Evolutionary conservation across 257 asterid species (phyloP).

Genomic region (Penstemon barbatus): DNA sequence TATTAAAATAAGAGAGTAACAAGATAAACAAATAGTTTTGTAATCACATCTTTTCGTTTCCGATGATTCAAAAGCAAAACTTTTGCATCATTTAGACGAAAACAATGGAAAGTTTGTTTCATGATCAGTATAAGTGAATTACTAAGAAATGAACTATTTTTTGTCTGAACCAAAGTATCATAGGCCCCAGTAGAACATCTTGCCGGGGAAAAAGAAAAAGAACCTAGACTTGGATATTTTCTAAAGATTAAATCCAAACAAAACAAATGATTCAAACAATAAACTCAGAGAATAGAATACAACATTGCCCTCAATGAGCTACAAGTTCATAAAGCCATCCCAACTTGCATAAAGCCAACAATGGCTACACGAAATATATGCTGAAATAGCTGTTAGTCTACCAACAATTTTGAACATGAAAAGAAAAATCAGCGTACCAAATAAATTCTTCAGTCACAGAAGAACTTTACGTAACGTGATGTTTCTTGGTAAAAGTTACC

Average conservation of each 20-base stretch:
- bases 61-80: no score
- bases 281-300: slow-evolving; percentile 27
- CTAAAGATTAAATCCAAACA: background rate
- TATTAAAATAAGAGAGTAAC: no score
- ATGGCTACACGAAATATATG: slow-evolving; percentile 1
- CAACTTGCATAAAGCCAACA: slow-evolving; percentile 25
- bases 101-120: no score
- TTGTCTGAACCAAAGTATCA: no score
- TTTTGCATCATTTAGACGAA: no score
- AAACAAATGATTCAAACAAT: slow-evolving; percentile 31
- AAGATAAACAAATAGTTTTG: no score
- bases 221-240: no score
- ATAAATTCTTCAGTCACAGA: slow-evolving; percentile 23
- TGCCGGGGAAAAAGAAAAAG: no score
- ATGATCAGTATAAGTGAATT: no score
- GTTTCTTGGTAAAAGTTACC: slow-evolving; percentile 23
- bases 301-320: slow-evolving; percentile 19
- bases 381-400: slow-evolving; percentile 16
- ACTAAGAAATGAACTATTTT: no score
- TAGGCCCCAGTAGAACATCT: no score
- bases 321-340: slow-evolving; percentile 17
- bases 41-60: no score
- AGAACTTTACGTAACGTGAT: slow-evolving; percentile 17
- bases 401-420: background rate
- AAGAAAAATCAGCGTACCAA: slow-evolving; percentile 25